Conservation (phyloP, 768 basidiomycete species). For the Pluteus cervinus region DNA sequence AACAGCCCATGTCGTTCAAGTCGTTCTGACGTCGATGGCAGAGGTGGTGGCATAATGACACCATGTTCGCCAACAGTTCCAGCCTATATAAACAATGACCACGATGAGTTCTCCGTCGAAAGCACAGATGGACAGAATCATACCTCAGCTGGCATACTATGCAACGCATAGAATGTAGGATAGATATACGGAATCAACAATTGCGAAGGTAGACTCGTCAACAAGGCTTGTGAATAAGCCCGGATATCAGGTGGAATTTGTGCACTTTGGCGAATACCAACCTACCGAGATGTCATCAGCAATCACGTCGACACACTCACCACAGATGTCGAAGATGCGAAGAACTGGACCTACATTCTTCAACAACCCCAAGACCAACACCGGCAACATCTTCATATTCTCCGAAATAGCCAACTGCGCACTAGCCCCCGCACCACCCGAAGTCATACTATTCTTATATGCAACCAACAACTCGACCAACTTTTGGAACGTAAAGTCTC, state of each 20-base stretch:
- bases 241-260: constrained; percentile 96
- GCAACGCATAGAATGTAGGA: constrained; percentile 91
- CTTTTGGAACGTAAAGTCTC: constrained; percentile 79
- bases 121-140: constrained; percentile 10
- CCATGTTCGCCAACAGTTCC: constrained; percentile 90
- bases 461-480: constrained; percentile 79
- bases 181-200: constrained; percentile 90
- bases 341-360: constrained; percentile 68
- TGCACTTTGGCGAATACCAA: constrained; percentile 91
- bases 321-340: background rate
- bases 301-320: constrained; percentile 1
- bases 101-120: constrained; percentile 3
- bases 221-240: constrained; percentile 88
- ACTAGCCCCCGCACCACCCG: constrained; percentile 87
- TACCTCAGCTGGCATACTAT: constrained; percentile 93
- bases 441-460: constrained; percentile 96
- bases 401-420: constrained; percentile 90
- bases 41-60: constrained; percentile 77
- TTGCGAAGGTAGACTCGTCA: constrained; percentile 90
- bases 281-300: constrained; percentile 51
- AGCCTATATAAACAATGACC: constrained; percentile 40
- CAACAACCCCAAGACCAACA: constrained; percentile 81
- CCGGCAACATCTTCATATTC: constrained; percentile 92
- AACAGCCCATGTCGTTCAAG: constrained; percentile 93
- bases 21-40: constrained; percentile 92